Percentiles rank a stretch among this genome's conserved stretches.
These are phyloP conservation scores for Raphanus sativus DNA, from an alignment of 345 rosid genomes.

Conservation along the genomic window DNA sequence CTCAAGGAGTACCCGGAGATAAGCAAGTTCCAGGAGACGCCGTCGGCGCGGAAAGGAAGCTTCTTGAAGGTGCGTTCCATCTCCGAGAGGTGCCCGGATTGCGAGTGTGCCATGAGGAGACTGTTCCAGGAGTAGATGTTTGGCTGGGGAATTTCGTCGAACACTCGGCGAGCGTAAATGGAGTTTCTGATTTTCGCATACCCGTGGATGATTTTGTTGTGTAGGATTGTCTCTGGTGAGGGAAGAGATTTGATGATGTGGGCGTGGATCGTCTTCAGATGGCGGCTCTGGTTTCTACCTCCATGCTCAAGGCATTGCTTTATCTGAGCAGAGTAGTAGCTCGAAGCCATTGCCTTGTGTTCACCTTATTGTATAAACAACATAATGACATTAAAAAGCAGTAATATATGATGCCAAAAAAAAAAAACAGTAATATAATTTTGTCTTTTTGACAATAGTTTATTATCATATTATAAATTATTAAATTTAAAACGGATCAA, in stretches of 20 bases:
- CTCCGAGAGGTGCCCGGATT: conserved; percentile 54
- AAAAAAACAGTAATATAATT: too few species aligned
- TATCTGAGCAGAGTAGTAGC: conserved; percentile 52
- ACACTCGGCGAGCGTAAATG: conserved; percentile 64
- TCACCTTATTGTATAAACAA: not conserved
- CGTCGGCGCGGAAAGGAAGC: conserved; percentile 59
- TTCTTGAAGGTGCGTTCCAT: conserved; percentile 51
- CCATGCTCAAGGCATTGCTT: conserved; percentile 54
- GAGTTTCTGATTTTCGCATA: conserved; percentile 48
- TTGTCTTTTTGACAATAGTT: too few species aligned
- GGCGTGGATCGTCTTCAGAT: conserved; percentile 61
- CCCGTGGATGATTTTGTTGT: conserved; percentile 49
- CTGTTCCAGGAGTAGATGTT: conserved; percentile 79
- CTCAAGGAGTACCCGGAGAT: conserved; percentile 63
- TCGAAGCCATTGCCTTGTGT: conserved; percentile 31
- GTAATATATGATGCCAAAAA: too few species aligned
- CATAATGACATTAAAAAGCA: too few species aligned
- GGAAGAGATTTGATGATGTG: conserved; percentile 48
- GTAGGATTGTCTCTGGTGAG: conserved; percentile 55
- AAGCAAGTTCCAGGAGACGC: conserved; percentile 80
- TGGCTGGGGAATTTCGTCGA: conserved; percentile 59
- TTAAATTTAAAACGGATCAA: too few species aligned
- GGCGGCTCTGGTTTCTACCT: conserved; percentile 38
- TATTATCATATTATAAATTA: too few species aligned
- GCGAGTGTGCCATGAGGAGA: conserved; percentile 73